Percentiles rank a stretch among this genome's conserved stretches.
These are phyloP conservation scores for Marsdenia floribunda DNA, from an alignment of 257 asterid species.

Conservation along the genomic window DNA sequence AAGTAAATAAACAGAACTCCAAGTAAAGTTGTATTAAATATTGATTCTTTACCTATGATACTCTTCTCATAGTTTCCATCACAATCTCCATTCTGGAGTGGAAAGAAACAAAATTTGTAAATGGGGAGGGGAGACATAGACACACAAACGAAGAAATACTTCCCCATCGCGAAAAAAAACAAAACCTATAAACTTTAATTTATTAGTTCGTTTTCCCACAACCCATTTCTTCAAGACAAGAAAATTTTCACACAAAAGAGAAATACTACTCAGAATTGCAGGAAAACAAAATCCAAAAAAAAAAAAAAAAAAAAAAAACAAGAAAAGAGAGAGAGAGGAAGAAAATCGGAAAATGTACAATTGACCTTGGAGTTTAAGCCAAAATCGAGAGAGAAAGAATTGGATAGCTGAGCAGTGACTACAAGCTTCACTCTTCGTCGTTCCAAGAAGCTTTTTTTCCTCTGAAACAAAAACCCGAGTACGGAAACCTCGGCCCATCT, in stretches of 20 bases:
- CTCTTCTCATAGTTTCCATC: neutral
- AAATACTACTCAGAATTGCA: neutral
- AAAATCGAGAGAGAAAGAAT: constrained; percentile 51
- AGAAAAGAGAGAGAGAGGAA: neutral
- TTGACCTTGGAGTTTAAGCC: constrained; percentile 82
- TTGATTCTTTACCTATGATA: neutral
- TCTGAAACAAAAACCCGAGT: constrained; percentile 30
- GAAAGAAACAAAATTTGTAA: neutral
- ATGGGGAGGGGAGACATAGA: neutral
- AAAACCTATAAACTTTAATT: neutral
- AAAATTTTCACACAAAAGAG: neutral
- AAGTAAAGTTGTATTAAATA: neutral
- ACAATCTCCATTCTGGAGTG: neutral
- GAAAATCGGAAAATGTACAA: neutral
- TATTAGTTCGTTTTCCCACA: constrained; percentile 1
- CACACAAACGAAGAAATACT: too few relatives aligned
- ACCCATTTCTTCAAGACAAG: neutral
- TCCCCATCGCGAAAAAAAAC: too few relatives aligned
- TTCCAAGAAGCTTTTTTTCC: constrained; percentile 32
- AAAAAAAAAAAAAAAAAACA: too few relatives aligned
- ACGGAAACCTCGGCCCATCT: constrained; percentile 32
- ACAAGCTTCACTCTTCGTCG: constrained; percentile 46
- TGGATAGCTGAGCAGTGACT: constrained; percentile 56
- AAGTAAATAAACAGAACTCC: neutral
- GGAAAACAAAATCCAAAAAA: neutral